Base-by-base conservation (phyloP, 257 asterid species). In the Ophiorrhiza pumila region DNA sequence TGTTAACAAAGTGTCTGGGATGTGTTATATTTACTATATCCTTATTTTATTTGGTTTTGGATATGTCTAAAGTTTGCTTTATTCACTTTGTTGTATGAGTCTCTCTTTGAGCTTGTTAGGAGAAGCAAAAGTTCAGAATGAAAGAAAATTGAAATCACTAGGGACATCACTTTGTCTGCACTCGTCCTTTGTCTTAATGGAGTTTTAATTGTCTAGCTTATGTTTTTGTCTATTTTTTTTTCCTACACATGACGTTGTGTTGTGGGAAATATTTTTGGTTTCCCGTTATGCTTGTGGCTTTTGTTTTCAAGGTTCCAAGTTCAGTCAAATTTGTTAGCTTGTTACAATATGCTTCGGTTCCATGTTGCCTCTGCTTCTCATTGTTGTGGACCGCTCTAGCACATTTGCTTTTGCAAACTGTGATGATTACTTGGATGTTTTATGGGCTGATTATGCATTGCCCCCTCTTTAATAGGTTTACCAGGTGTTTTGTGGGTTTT, bases 401-500 rank as follows among this genome's bases (percentile, higher is more conserved):
- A 2, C 7, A 1, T 66, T 27, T 27, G 15, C 5, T 66, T 66
- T 66, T 42, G 34, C 7, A 17, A 17, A 32, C 32, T 20, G 45
- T 61, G 0, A 37, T 43, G 32, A 43, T 63, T 35, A 23, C 3
- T 74, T 60, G 39, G 12, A 4, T 37, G 31, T 34, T 32, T 58
- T 43, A 42, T 74, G 58, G 15, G 62, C 71, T 76, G 47, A 74
- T 72, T 60, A 56, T 74, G 47, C 46, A 62, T 64, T 77, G 75
- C 61, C 46, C 79, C 39, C 29, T 34, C 27, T 29, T 81, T 56
- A 14, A 73, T 56, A 90, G 96, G 76, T 41, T 81, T 85, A 35
- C 89, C 96, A 17, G 93, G 92, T 55, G 97, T 92, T 60, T 76
- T 88, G 50, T 88, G 96, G 96, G 96, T 92, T 64, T 82, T 92